Conservation (phyloP, 1,139 yeast species). For the Yamadazyma jaroonii region DNA sequence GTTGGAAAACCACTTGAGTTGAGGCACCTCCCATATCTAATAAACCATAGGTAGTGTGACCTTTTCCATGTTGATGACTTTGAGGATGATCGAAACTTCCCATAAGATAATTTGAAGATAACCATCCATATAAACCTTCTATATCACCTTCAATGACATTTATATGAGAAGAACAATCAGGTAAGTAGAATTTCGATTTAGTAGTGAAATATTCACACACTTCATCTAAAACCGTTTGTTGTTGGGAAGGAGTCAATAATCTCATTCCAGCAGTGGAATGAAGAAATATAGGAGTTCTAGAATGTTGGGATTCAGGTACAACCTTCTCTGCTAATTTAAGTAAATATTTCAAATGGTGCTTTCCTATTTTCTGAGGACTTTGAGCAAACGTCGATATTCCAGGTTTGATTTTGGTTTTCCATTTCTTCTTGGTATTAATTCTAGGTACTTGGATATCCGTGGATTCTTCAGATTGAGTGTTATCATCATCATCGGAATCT, state of each 20-base stretch:
- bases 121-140: slow-evolving; percentile 84
- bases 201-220: slow-evolving; percentile 55
- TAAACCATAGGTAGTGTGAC: slow-evolving; percentile 66
- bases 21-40: slow-evolving; percentile 91
- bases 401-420: slow-evolving; percentile 65
- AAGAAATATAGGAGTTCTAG: slow-evolving; percentile 71
- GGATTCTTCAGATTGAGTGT: slow-evolving; percentile 11
- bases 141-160: slow-evolving; percentile 71
- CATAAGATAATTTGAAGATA: slow-evolving; percentile 67
- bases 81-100: slow-evolving; percentile 54
- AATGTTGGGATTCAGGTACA: slow-evolving; percentile 65
- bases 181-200: slow-evolving; percentile 56
- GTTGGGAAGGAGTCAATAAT: slow-evolving; percentile 55
- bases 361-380: slow-evolving; percentile 54
- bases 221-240: slow-evolving; percentile 45
- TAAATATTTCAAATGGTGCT: slow-evolving; percentile 55
- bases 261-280: slow-evolving; percentile 86
- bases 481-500: slow-evolving; percentile 14
- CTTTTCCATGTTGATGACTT: slow-evolving; percentile 48
- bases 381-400: slow-evolving; percentile 60
- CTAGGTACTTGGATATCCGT: slow-evolving; percentile 30
- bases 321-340: slow-evolving; percentile 53
- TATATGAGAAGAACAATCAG: slow-evolving; percentile 58
- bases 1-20: slow-evolving; percentile 79
- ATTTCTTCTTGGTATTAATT: slow-evolving; percentile 43